Evolutionary conservation across 2,329 filamentous ascomycete species (phyloP), one percentile per base, ranked within the genome.

Genomic region (Fusarium begoniae): DNA sequence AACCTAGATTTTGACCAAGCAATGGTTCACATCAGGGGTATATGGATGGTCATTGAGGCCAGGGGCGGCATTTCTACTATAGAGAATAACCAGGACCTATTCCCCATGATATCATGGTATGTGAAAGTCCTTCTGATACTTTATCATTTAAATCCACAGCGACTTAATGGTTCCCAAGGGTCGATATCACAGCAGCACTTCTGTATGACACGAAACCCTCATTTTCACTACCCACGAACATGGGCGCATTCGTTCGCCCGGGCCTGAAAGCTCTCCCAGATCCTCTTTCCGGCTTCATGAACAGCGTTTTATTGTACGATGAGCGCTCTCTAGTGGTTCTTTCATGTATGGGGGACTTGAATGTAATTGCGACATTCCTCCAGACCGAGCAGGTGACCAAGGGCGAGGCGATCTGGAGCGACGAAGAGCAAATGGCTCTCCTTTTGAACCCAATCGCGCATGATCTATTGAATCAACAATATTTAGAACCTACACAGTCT

Each of bases 131-230:
- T 10, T 32, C 3, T 15, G 47, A 8, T 26, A 32, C 32, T 17
- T 30, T 28, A 5, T n/a, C 5, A n/a, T 5, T 30, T 17, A 6
- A n/a, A n/a, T 22, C 12, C 4, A 6, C 20, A 30, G 20, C 10
- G 14, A n/a, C 8, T 48, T 11, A 12, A 30, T 48, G 20, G 20
- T 6, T 5, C 26, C 22, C 32, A 26, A 67, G 64, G 64, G 64
- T 58, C 7, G 64, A 67, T n/a, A 47, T 67, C 44, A 67, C 64
- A 1, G 45, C 64, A 64, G 64, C 64, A 64, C 56, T 67, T 32
- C 44, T 58, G 28, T 60, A 64, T n/a, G 35, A 58, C 51, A 67
- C 60, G 10, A 58, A 51, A 20, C 64, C 64, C 40, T 53, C 30
- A 8, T 67, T 67, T 58, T 60, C 59, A 41, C 32, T 53, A 41